Evolutionary conservation across 768 basidiomycete species (phyloP), one percentile per base, ranked within the genome.

Genomic region (Boletus reticuloceps): DNA sequence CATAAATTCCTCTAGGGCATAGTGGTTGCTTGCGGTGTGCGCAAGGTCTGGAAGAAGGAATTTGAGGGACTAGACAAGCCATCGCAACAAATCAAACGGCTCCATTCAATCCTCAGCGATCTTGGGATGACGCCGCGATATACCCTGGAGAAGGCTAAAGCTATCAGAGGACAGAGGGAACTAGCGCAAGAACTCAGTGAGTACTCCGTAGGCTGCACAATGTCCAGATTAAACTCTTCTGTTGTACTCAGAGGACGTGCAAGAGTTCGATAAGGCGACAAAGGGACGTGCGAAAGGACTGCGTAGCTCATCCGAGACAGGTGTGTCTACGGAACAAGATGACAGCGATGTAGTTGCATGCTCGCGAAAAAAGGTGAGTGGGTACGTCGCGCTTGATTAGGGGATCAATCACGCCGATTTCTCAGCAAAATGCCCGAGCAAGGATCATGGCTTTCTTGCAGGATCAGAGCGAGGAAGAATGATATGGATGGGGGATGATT

Each of bases 81-180:
- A 1, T 76, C 75, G 2, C 79, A 84, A 46, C 89, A 92, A 63
- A 85, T 91, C 32, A 72, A 73, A 48, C 83, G 80, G 39, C 76
- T 93, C 34, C 83, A 81, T 53, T 74, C 79, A 54, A 85, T 88
- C 13, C 76, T 94, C 9, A 64, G 74, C 25, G 87, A 85, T 5
- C 76, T 94, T 31, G 92, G 92, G 1, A 95, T 94, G 91, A 81
- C 76, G 0, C 89, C 89, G 1, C 80, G 86, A 22, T 75, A 85
- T 64, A 93, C 83, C 56, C 62, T 91, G 64, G 91, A 91, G 50
- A 88, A 94, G 71, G 94, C 93, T 5, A 89, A 82, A 61, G 73
- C 76, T 4, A 88, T 95, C 61, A 87, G 79, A 56, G 82, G 77
- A 68, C 82, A 82, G 64, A 76, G 91, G 43, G 94, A 94, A 66